These are phyloP conservation scores for Alternaria conjuncta DNA, from an alignment of 2,329 filamentous ascomycete genomes.

Conservation along the genomic window DNA sequence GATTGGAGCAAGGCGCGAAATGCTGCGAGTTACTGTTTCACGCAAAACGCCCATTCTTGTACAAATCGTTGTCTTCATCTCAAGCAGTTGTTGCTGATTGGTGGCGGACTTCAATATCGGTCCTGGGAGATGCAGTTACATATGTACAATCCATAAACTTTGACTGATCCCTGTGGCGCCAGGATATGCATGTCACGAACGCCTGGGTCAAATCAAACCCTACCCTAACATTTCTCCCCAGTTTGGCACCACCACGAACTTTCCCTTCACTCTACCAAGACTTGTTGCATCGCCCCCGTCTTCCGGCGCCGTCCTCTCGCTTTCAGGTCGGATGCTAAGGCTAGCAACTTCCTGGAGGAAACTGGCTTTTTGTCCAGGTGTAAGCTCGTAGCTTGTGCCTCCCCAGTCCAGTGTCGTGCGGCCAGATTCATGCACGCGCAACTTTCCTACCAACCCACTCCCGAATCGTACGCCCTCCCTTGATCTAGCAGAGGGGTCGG, in stretches of 20 bases:
- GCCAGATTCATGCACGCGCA: slow-evolving; percentile 67
- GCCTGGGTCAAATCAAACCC: background rate
- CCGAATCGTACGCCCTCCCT: slow-evolving; percentile 49
- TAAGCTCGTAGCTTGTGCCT: slow-evolving; percentile 64
- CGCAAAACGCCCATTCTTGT: background rate
- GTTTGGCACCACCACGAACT: slow-evolving; percentile 68
- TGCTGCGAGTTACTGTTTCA: background rate
- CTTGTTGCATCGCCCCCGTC: slow-evolving; percentile 57
- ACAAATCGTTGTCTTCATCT: background rate
- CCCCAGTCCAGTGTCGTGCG: slow-evolving; percentile 69
- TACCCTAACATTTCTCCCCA: slow-evolving; percentile 60
- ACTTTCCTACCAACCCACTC: slow-evolving; percentile 64
- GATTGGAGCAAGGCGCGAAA: background rate
- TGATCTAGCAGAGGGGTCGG: slow-evolving; percentile 19
- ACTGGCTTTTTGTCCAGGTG: slow-evolving; percentile 61
- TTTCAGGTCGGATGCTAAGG: slow-evolving; percentile 37
- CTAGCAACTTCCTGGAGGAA: slow-evolving; percentile 67
- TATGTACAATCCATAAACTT: background rate
- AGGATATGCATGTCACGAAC: background rate
- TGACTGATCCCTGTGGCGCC: background rate
- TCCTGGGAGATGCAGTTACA: background rate
- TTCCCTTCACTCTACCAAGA: slow-evolving; percentile 68
- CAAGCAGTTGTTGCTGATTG: background rate
- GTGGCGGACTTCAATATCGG: background rate
- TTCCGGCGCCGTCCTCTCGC: slow-evolving; percentile 44